Percentiles rank a stretch among this genome's conserved stretches.
Conservation (phyloP, 768 basidiomycete genomes). For the Rhodotorula babjevae region DNA sequence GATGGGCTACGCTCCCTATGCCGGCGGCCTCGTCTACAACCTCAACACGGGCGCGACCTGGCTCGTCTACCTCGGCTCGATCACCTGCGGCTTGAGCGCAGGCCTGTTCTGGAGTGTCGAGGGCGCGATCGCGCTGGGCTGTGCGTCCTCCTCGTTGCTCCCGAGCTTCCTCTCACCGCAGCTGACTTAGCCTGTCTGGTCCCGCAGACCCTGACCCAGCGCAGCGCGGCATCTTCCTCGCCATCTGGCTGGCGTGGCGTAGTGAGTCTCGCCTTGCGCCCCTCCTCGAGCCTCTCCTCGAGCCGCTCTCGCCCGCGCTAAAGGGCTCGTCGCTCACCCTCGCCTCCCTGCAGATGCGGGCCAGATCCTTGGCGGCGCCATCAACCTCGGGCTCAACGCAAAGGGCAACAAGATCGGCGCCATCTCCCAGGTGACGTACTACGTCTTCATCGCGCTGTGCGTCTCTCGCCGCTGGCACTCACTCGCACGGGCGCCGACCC, state of each 20-base stretch:
- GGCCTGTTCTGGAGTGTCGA: conserved; percentile 37
- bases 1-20: conserved; percentile 34
- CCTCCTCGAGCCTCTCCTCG: too few relatives aligned
- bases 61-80: conserved; percentile 43
- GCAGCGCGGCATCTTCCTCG: conserved; percentile 25
- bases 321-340: too few relatives aligned
- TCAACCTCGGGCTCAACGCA: conserved; percentile 44
- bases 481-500: too few relatives aligned
- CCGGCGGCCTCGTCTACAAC: conserved; percentile 44
- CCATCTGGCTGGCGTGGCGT: conserved; percentile 42
- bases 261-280: too few relatives aligned
- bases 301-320: too few relatives aligned
- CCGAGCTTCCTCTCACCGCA: not conserved
- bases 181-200: not conserved
- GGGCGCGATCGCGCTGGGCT: conserved; percentile 45
- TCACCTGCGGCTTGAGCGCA: conserved; percentile 41
- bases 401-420: conserved; percentile 13
- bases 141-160: conserved; percentile 19
- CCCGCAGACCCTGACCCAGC: conserved; percentile 6
- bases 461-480: too few relatives aligned
- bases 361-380: conserved; percentile 44
- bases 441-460: conserved; percentile 32
- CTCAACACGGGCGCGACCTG: conserved; percentile 40
- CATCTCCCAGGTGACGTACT: conserved; percentile 1
- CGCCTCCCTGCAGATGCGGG: conserved; percentile 27